A percentile compares a stretch with the other conserved stretches of the same genome.
Conservation (phyloP, 139 green algal species). For the Mesotaenium endlicherianum region DNA sequence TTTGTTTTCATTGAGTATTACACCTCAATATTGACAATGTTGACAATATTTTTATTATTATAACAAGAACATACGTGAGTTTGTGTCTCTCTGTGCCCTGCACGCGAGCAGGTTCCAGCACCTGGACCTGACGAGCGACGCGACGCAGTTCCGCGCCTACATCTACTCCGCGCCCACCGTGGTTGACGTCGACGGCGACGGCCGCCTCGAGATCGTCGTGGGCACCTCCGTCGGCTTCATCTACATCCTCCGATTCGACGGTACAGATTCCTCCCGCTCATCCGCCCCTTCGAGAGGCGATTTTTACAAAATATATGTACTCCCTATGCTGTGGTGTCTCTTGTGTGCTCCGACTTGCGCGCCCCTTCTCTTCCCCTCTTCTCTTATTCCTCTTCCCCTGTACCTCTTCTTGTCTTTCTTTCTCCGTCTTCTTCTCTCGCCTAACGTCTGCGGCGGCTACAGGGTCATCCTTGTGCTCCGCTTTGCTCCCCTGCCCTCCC, state of each 20-base stretch:
- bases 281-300: not conserved
- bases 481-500: not conserved
- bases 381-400: slow-evolving; percentile 16
- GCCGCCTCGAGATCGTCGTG: slow-evolving; percentile 86
- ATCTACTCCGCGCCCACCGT: slow-evolving; percentile 80
- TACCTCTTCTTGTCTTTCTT: not conserved
- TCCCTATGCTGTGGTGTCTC: not conserved
- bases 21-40: no score
- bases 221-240: slow-evolving; percentile 91
- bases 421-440: not conserved
- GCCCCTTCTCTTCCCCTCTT: not conserved
- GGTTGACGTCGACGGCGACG: slow-evolving; percentile 81
- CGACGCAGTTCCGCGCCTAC: slow-evolving; percentile 77
- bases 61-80: no score
- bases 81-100: no score
- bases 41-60: no score
- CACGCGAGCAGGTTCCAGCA: slow-evolving; percentile 86
- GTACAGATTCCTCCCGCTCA: not conserved
- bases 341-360: not conserved
- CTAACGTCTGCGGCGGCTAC: no score
- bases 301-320: not conserved
- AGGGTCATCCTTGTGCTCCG: not conserved
- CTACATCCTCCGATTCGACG: slow-evolving; percentile 82
- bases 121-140: slow-evolving; percentile 90
- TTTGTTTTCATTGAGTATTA: no score